Evolutionary conservation across 1,139 yeast species (phyloP), one percentile per base, ranked within the genome.

Genomic region (Candida tetrigidarum): DNA sequence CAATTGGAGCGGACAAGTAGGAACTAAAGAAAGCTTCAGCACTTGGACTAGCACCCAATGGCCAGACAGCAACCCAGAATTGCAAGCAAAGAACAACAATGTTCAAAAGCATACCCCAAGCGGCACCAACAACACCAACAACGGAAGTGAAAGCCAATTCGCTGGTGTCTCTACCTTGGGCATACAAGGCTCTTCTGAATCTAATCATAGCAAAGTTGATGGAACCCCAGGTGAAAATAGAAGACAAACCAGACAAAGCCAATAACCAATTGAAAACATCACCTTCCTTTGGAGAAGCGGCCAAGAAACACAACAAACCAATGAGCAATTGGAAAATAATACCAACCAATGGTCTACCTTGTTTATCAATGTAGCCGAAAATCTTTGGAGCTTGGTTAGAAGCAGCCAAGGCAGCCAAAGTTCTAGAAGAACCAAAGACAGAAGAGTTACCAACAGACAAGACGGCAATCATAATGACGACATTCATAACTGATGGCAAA

Each of bases 161-260:
- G 42, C 74, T 76, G 12, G 80, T 66, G 23, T 76, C 69, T 64
- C 86, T 79, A 46, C 89, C 89, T 66, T 86, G 86, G 9, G 59
- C 76, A 34, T 66, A 64, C 71, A 90, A 74, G 1, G 96, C 96
- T 43, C 74, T 64, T 71, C 97, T 83, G 69, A 89, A 88, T 63
- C 96, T 78, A 49, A 90, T 71, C 55, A 84, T 96, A 55, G 90
- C 83, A 45, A 86, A 60, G 60, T 86, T 82, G 56, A 90, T 86
- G 15, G 92, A 82, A 33, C 82, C 82, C 96, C 96, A 89, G 5
- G 95, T 86, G 64, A 89, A 88, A 47, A 90, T 74, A 2, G 96
- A 84, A 37, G 95, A 85, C 52, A 89, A 79, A 48, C 96, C 95
- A 12, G 96, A 86, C 40, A 91, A 71, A 20, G 96, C 88, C 61